Conservation (phyloP, 805 yeast species). For the Metschnikowia cubensis region DNA sequence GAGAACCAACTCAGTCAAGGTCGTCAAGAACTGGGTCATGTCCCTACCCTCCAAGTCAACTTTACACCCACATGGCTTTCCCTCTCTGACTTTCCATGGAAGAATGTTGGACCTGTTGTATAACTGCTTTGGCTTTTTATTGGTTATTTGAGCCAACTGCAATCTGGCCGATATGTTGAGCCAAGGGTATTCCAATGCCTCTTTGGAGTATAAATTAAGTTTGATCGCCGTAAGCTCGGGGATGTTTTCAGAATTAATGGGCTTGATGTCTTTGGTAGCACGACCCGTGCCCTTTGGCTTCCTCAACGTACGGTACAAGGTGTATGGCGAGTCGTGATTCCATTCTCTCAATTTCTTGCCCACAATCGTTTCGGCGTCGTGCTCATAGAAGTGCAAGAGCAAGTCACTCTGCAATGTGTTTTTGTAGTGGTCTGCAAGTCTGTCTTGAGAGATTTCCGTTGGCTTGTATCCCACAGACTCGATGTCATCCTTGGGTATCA, state of each 20-base stretch:
- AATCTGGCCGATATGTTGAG: constrained; percentile 71
- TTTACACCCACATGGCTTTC: constrained; percentile 89
- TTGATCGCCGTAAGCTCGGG: constrained; percentile 68
- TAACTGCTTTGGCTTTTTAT: constrained; percentile 70
- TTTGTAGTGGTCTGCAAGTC: constrained; percentile 71
- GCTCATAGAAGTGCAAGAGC: constrained; percentile 71
- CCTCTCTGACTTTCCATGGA: constrained; percentile 81
- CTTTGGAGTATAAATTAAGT: constrained; percentile 72
- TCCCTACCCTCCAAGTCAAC: constrained; percentile 72
- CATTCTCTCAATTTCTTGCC: constrained; percentile 80
- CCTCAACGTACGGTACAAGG: constrained; percentile 72
- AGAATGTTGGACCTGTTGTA: constrained; percentile 78
- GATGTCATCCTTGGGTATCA: constrained; percentile 67
- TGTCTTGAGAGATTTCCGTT: constrained; percentile 66
- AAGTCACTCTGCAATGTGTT: constrained; percentile 75
- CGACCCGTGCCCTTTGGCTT: constrained; percentile 74
- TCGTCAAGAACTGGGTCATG: constrained; percentile 79
- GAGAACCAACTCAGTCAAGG: constrained; percentile 85
- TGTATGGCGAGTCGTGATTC: constrained; percentile 87
- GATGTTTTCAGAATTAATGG: constrained; percentile 62
- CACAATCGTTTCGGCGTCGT: constrained; percentile 46
- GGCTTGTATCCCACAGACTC: constrained; percentile 79
- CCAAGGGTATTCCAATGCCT: constrained; percentile 66
- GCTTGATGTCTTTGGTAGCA: constrained; percentile 69
- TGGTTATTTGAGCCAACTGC: constrained; percentile 92